Conservation (phyloP, 2,329 filamentous ascomycete genomes). For the Epichloe glyceriae region DNA sequence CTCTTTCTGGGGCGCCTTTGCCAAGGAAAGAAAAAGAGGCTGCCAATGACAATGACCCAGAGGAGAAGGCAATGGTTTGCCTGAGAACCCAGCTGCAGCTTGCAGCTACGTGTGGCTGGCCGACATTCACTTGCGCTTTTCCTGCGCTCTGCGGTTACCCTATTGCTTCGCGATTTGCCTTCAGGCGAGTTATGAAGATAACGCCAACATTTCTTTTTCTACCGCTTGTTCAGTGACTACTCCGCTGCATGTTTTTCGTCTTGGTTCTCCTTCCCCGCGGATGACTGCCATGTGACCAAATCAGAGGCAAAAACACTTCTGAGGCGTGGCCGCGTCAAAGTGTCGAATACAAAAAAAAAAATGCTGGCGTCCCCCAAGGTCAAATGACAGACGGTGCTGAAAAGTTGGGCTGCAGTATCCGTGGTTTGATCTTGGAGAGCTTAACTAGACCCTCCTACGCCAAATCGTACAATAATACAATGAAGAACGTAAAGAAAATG, state of each 20-base stretch:
- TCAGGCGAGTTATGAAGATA: no score
- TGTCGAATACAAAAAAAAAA: no score
- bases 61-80: not conserved
- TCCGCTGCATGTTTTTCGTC: no score
- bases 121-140: not conserved
- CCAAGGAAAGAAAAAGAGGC: not conserved
- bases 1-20: not conserved
- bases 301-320: no score
- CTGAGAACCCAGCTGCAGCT: not conserved
- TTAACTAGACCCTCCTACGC: conserved; percentile 13
- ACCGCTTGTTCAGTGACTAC: no score
- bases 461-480: conserved; percentile 10
- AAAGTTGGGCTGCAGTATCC: not conserved
- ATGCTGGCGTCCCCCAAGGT: no score
- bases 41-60: not conserved
- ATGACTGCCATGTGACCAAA: no score
- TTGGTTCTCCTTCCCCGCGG: no score
- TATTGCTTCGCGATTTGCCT: no score
- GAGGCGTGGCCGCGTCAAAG: no score
- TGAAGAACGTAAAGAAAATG: not conserved
- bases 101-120: not conserved
- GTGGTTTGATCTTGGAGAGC: not conserved
- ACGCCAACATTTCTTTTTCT: no score
- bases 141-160: no score
- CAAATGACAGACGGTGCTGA: not conserved